Percentiles rank a stretch among this genome's conserved stretches.
These are phyloP conservation scores for Euphrasia confusa DNA, from an alignment of 257 asterid genomes.

Conservation along the genomic window DNA sequence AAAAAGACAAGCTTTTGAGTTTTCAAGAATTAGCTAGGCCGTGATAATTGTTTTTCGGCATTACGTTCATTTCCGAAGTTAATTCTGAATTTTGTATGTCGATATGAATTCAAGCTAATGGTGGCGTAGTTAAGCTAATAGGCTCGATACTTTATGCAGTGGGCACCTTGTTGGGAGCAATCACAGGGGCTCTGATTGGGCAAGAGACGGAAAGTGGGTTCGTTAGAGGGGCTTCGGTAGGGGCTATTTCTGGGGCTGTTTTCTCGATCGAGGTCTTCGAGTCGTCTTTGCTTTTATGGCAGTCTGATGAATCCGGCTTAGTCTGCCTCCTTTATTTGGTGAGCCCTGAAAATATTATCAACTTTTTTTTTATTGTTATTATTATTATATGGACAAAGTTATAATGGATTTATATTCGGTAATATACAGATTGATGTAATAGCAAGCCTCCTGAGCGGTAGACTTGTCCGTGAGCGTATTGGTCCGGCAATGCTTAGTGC, in stretches of 20 bases:
- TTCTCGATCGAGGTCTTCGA: constrained; percentile 97
- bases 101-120: neutral
- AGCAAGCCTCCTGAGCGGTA: constrained; percentile 84
- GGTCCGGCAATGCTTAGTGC: constrained; percentile 99
- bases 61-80: neutral
- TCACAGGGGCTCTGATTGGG: constrained; percentile 96
- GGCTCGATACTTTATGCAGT: constrained; percentile 40
- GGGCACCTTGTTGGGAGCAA: constrained; percentile 89
- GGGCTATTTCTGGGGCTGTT: constrained; percentile 98
- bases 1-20: constrained; percentile 3
- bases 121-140: constrained; percentile 10
- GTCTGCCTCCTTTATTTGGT: constrained; percentile 94
- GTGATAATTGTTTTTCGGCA: neutral
- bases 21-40: neutral
- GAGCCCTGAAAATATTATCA: constrained; percentile 21
- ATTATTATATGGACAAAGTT: neutral
- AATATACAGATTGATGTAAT: constrained; percentile 78
- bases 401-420: constrained; percentile 6
- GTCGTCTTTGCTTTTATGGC: constrained; percentile 77
- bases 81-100: neutral
- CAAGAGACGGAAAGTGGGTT: constrained; percentile 98
- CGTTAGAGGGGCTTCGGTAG: constrained; percentile 93
- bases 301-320: constrained; percentile 89
- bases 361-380: no score
- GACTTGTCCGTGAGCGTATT: constrained; percentile 95